These are phyloP conservation scores for Penicillium nordicum DNA, from an alignment of 2,329 filamentous ascomycete species.

Conservation along the genomic window DNA sequence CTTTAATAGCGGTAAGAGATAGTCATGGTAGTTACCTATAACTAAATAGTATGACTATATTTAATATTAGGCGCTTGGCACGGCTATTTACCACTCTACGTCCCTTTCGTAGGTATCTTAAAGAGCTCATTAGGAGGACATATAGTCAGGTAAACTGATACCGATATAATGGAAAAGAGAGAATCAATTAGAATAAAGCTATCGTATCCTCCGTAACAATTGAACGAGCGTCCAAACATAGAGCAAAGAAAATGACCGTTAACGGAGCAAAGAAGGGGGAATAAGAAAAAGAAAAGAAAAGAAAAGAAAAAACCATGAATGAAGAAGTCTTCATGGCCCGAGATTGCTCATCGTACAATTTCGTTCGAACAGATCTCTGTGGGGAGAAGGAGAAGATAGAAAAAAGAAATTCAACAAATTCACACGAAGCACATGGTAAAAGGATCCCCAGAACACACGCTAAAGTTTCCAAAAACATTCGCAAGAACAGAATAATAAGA, in stretches of 20 bases:
- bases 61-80: too few relatives aligned
- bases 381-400: background rate
- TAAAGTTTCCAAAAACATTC: slow-evolving; percentile 15
- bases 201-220: background rate
- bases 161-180: background rate
- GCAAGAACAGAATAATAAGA: slow-evolving; percentile 4
- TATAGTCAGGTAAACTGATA: too few relatives aligned
- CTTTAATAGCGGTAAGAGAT: too few relatives aligned
- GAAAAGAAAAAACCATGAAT: slow-evolving; percentile 3
- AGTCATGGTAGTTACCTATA: too few relatives aligned
- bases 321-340: slow-evolving; percentile 1
- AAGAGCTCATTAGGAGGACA: too few relatives aligned
- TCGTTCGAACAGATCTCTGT: slow-evolving; percentile 14
- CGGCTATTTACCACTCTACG: too few relatives aligned
- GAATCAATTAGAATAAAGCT: slow-evolving; percentile 5
- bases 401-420: background rate
- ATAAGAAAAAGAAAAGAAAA: slow-evolving; percentile 2
- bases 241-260: background rate
- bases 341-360: slow-evolving; percentile 20
- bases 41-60: too few relatives aligned
- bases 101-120: too few relatives aligned
- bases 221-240: background rate
- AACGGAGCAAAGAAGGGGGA: background rate
- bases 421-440: slow-evolving; percentile 1
- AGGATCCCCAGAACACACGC: slow-evolving; percentile 11